Base-by-base conservation (phyloP, 257 asterid species). In the Rehmannia glutinosa region DNA sequence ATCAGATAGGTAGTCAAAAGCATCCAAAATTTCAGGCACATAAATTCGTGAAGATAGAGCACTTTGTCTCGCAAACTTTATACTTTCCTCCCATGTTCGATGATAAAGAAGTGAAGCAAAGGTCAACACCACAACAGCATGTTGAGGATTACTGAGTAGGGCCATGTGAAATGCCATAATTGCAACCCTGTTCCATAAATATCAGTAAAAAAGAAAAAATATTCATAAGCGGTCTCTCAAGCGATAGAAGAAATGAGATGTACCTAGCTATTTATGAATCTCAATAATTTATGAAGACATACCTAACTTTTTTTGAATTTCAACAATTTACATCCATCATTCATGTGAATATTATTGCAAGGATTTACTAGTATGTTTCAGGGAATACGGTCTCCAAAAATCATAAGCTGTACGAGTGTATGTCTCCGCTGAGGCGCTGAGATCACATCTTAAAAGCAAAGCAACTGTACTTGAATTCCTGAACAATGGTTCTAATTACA, bases 101-200 rank as follows among this genome's bases (percentile, higher is more conserved):
- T 77, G 86, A 75, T 77, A 76, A 64, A 94, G 90, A 64, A 91
- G 83, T 53, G 95, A 88, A 65, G 93, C 97, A 71, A 88, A 81
- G 70, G 97, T 80, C 84, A 84, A 78, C 77, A 86, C 83, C 68
- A 91, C 89, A 17, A 78, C 74, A 61, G 84, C 78, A 54, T 75
- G 80, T 75, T 85, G 90, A 59, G 99, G 97, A 64, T 82, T 76
- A 63, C 61, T 70, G 62, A 75, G 74, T 67, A 91, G 75, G 65
- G 93, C 88, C 55, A 75, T 65, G 72, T 94, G 97, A 70, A 91
- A 84, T 4, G 88, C 86, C 82, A 91, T 74, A 42, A 94, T 76
- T 8, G 97, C 89, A 74, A 79, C 84, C 99, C 99, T 93, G 87
- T 74, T 62, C 71, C 80, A 56, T 57, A 42, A 53, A 77, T 46